Percentiles rank a stretch among this genome's conserved stretches.
phyloP scores from a whole-genome alignment of 2,329 filamentous ascomycete species.

The Trichoderma pleuroti region DNA sequence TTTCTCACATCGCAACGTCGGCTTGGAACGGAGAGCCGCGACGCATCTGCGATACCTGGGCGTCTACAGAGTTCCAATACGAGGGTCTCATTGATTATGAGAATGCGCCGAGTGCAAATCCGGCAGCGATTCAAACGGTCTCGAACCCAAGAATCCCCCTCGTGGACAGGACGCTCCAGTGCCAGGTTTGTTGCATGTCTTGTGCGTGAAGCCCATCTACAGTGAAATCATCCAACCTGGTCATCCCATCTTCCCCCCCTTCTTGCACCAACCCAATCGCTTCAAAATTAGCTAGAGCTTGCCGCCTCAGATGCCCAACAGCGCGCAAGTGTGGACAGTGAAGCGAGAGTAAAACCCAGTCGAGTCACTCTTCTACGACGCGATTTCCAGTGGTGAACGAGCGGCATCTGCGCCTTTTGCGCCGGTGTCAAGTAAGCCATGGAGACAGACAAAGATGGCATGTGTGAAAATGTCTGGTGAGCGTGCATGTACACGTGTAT shows the following conservation, averaged over 20 bases:
- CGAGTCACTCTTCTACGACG: slow-evolving; percentile 23
- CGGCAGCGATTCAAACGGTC: not conserved
- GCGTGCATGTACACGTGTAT: not conserved
- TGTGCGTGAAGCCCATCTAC: not conserved
- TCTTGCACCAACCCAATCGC: slow-evolving; percentile 31
- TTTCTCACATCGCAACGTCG: not conserved
- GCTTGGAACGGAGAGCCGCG: not conserved
- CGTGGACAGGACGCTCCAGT: not conserved
- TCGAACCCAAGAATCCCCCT: not conserved
- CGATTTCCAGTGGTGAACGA: slow-evolving; percentile 32
- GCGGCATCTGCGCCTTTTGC: slow-evolving; percentile 26
- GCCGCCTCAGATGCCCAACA: slow-evolving; percentile 52
- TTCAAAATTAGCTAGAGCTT: slow-evolving; percentile 67
- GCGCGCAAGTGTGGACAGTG: slow-evolving; percentile 67
- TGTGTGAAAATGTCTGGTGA: not conserved
- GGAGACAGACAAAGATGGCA: slow-evolving; percentile 32
- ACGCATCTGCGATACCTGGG: not conserved
- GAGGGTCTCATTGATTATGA: not conserved
- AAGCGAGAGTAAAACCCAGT: slow-evolving; percentile 55
- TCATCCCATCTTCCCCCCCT: not conserved
- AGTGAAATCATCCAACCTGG: not conserved
- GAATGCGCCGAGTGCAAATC: not conserved
- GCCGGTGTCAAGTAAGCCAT: slow-evolving; percentile 34
- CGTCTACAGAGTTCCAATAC: not conserved
- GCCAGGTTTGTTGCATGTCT: not conserved